A percentile compares a stretch with the other conserved stretches of the same genome.
phyloP scores from a whole-genome alignment of 306 rosid species.

The Mimosa bimucronata region DNA sequence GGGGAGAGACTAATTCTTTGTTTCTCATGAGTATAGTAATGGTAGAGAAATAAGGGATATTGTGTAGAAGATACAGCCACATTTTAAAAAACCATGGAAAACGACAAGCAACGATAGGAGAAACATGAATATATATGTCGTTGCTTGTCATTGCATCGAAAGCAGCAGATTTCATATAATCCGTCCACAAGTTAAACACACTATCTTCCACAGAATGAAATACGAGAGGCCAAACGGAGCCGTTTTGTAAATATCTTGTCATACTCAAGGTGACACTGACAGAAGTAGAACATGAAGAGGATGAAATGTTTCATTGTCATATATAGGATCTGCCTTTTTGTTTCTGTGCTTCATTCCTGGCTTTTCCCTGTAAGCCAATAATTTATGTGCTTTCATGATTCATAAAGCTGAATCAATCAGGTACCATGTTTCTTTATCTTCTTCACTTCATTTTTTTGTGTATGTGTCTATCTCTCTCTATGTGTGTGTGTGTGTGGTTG shows the following conservation, averaged over 20 bases:
- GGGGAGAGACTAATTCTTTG: not conserved
- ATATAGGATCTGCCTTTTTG: not conserved
- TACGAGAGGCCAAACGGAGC: not conserved
- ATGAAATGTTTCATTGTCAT: not conserved
- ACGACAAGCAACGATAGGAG: not conserved
- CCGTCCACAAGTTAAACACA: not conserved
- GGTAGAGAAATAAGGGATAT: not conserved
- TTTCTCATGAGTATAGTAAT: not conserved
- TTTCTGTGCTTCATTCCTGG: not conserved
- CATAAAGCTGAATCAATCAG: not conserved
- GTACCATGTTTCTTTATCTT: not conserved
- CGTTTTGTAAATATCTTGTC: not conserved
- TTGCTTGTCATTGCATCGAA: not conserved
- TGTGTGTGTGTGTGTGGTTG: not conserved
- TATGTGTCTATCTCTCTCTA: no score
- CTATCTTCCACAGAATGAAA: not conserved
- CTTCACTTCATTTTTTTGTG: not conserved
- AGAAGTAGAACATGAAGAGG: not conserved
- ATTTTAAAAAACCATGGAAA: not conserved
- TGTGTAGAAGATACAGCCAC: slow-evolving; percentile 6
- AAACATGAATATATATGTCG: not conserved
- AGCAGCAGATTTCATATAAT: no score
- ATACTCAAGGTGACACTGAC: not conserved
- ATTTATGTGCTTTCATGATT: no score
- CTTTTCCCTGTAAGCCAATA: no score